Base-by-base conservation (phyloP, 1,284 basidiomycete species). In the Cystobasidium sp. region DNA sequence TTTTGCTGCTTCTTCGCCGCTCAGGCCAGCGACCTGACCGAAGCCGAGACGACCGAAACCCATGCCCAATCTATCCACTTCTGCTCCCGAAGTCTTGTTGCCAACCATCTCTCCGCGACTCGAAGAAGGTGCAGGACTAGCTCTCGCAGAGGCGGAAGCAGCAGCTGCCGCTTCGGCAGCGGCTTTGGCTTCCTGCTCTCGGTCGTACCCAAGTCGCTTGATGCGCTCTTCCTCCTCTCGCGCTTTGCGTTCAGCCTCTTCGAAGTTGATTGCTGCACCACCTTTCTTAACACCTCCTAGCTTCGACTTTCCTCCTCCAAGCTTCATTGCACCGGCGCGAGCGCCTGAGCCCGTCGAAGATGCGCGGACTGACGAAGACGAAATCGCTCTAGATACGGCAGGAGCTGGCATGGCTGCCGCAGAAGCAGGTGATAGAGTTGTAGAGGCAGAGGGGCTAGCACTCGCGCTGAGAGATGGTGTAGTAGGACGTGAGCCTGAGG, bases 41-140 rank as follows among this genome's bases (percentile, higher is more conserved):
- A 98, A 94, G 3, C 94, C 95, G 52, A 99, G 86, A 75, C 89
- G 86, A 74, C 90, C 88, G 84, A 94, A 90, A 20, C 92, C 91
- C 89, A 90, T 89, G 2, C 90, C 89, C 44, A 91, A 81, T 41
- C 89, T 82, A 77, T 90, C 88, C 79, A 88, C 83, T 71, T 89
- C 88, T 71, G 44, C 75, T 63, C 58, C 73, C 10, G 64, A 52
- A 14, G n/a, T 46, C 53, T 73, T 73, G 63, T 73, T 73, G 51
- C 62, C 70, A 4, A 67, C 59, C 59, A 61, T 68, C 71, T 75
- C 56, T 46, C 68, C 63, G 47, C 31, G 51, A 24, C 39, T 69
- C 46, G 52, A 49, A n/a, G 75, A 44, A 55, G 65, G 55, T 9
- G 55, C 51, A 39, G 49, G 18, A 14, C 44, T 51, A 81, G 77